phyloP scores from a whole-genome alignment of 257 asterid species.

The Forsythia viridissima region DNA sequence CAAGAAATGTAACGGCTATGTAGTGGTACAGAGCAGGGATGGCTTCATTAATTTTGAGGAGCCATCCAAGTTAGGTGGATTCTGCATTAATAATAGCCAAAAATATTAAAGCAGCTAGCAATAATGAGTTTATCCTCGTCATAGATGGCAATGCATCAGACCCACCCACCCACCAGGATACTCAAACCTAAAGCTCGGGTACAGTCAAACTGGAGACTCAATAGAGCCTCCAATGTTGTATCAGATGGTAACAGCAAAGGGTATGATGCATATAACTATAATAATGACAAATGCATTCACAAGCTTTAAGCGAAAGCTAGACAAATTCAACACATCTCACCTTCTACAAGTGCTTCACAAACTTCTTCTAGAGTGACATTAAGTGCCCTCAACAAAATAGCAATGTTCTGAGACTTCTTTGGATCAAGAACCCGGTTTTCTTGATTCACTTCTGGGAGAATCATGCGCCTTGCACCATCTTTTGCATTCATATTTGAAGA shows the following conservation, averaged over 20 bases:
- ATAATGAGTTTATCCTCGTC: not conserved
- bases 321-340: conserved; percentile 29
- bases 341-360: conserved; percentile 80
- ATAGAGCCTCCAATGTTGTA: not conserved
- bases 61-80: not conserved
- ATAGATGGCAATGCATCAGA: not conserved
- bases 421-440: conserved; percentile 67
- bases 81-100: not conserved
- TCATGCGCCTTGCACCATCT: conserved; percentile 38
- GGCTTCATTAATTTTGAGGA: not conserved
- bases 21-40: not conserved
- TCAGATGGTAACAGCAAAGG: not conserved
- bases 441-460: conserved; percentile 33
- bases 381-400: conserved; percentile 69
- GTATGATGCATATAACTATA: not conserved
- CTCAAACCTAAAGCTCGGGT: not conserved
- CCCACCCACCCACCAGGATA: not conserved
- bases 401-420: conserved; percentile 80
- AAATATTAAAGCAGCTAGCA: not conserved
- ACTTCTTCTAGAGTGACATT: conserved; percentile 74
- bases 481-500: conserved; percentile 41
- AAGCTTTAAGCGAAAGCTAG: not conserved
- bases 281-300: not conserved
- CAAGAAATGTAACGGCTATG: not conserved
- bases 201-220: not conserved